Evolutionary conservation across 2,329 filamentous ascomycete species (phyloP), one percentile per base, ranked within the genome.

Genomic region (Arthrobotrys entomopaga): DNA sequence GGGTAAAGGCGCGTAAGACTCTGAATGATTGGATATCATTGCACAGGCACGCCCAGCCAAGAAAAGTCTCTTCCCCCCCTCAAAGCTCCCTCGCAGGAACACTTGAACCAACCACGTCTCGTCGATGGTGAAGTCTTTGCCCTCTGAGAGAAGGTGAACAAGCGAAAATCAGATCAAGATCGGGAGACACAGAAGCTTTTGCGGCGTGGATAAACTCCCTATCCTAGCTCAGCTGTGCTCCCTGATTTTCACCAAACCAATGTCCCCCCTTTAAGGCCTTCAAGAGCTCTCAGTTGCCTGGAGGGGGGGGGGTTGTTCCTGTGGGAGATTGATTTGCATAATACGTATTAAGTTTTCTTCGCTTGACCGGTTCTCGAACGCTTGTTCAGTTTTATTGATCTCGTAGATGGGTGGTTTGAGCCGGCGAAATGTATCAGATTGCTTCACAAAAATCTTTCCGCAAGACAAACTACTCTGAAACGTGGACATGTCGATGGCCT

Each of bases 161-260:
- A 63, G 43, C 63, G 43, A 59, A 59, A 74, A 74, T 74, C 70
- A 74, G 56, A 67, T 74, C 70, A 74, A 74, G 70, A 74, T 74
- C 70, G 70, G 70, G 67, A 74, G 70, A 74, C 56, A 66, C 46
- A 57, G 50, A 20, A 40, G 48, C 59, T 19, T n/a, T 46, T 73
- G 56, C 13, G 26, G 65, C 49, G 65, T 69, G 65, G 56, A 56
- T 69, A 61, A 50, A 61, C 49, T 50, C 19, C 54, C 42, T 60
- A 57, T 64, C 63, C 70, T 42, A 46, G 56, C 24, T 6, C 29
- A 34, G 29, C 29, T 5, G 6, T 54, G 24, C 70, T 58, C 70
- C 57, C 54, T 61, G 61, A 56, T 43, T 49, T 52, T 29, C 49
- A 50, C 57, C 57, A 56, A 64, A 58, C 26, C 43, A 65, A 64